Conservation (phyloP, 768 basidiomycete genomes). For the Lactifluus echinatus region DNA sequence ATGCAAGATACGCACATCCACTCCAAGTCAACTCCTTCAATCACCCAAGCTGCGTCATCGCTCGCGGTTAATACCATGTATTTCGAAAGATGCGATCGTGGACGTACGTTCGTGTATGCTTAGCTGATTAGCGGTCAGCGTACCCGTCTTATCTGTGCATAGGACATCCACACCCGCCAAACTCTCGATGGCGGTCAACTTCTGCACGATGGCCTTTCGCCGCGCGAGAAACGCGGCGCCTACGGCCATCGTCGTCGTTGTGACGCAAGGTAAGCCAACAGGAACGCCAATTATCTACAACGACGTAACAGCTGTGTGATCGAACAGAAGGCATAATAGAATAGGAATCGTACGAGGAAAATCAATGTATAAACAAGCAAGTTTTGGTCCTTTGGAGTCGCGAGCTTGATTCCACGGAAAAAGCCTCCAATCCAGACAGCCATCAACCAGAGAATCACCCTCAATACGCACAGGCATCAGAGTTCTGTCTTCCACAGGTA, state of each 20-base stretch:
- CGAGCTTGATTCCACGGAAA: slow-evolving; percentile 32
- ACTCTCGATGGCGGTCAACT: slow-evolving; percentile 41
- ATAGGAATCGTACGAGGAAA: slow-evolving; percentile 27
- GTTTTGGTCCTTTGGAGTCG: slow-evolving; percentile 36
- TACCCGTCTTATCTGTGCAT: slow-evolving; percentile 38
- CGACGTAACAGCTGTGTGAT: not conserved
- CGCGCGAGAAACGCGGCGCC: slow-evolving; percentile 38
- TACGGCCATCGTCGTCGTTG: slow-evolving; percentile 34
- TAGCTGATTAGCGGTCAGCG: slow-evolving; percentile 42
- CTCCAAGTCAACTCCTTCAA: slow-evolving; percentile 25
- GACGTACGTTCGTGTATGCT: slow-evolving; percentile 33
- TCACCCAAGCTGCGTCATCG: slow-evolving; percentile 15
- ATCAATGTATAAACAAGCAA: slow-evolving; percentile 36
- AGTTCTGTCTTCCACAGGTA: not conserved
- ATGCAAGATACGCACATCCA: slow-evolving; percentile 23
- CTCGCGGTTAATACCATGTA: not conserved
- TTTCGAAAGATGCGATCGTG: not conserved
- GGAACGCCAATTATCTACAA: slow-evolving; percentile 38
- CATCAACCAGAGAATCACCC: slow-evolving; percentile 35
- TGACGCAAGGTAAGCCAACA: slow-evolving; percentile 41
- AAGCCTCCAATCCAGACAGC: slow-evolving; percentile 39
- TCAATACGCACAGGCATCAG: not conserved
- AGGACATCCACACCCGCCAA: slow-evolving; percentile 43
- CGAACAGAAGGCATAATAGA: not conserved
- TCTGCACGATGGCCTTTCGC: slow-evolving; percentile 39